Conservation (phyloP, 257 asterid genomes). For the Solanum megistacrolobum region DNA sequence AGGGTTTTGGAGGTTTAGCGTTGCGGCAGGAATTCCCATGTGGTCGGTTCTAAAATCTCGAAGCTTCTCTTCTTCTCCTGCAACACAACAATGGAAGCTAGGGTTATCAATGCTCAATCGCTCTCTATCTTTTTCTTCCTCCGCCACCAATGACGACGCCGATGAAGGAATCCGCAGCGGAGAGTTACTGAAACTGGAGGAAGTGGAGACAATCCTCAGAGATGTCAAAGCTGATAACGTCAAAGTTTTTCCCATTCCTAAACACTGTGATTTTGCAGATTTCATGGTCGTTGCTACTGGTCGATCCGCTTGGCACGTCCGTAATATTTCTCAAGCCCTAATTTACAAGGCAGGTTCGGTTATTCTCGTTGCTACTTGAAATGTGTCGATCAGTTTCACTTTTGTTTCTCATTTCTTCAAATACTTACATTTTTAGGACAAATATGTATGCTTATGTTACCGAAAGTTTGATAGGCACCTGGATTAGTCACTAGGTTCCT, state of each 20-base stretch:
- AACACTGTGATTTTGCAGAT: constrained; percentile 61
- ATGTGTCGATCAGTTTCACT: not conserved
- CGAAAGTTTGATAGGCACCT: not conserved
- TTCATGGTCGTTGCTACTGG: constrained; percentile 87
- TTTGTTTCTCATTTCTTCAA: not conserved
- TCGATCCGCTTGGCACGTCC: constrained; percentile 93
- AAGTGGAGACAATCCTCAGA: constrained; percentile 63
- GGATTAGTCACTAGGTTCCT: not conserved
- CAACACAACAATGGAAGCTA: constrained; percentile 17
- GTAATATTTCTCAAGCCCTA: constrained; percentile 90
- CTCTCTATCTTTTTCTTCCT: constrained; percentile 11
- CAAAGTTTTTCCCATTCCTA: constrained; percentile 51
- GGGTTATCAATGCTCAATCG: constrained; percentile 20
- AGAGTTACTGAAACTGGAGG: constrained; percentile 62
- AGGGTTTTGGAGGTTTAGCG: not conserved
- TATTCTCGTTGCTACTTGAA: not conserved
- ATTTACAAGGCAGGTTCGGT: constrained; percentile 54
- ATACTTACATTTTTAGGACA: not conserved
- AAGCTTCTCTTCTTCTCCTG: constrained; percentile 20
- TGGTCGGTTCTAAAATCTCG: constrained; percentile 44
- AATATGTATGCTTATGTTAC: not conserved
- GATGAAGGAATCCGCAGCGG: not conserved
- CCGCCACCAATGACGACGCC: not conserved
- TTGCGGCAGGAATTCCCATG: constrained; percentile 22
- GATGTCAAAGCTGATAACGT: constrained; percentile 90